phyloP scores from a whole-genome alignment of 2,329 filamentous ascomycete species.

The Penicillium paneum region DNA sequence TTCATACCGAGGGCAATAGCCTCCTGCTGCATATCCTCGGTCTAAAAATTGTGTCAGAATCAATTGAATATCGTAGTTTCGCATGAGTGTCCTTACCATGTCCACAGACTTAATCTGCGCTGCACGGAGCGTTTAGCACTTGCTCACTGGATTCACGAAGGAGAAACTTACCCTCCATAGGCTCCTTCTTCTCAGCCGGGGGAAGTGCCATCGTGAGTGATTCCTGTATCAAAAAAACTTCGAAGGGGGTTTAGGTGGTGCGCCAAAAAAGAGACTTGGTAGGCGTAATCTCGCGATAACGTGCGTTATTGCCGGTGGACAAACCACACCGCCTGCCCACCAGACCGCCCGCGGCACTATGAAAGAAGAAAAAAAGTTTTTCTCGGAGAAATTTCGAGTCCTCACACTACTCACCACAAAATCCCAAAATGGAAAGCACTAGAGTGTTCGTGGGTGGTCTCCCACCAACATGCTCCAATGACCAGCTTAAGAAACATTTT shows the following conservation, averaged over 20 bases:
- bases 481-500: conserved; percentile 87
- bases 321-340: conserved; percentile 3
- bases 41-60: conserved; percentile 54
- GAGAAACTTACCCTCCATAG: conserved; percentile 66
- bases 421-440: conserved; percentile 66
- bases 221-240: neutral
- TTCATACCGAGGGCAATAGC: conserved; percentile 87
- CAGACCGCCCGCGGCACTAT: conserved; percentile 37
- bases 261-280: neutral
- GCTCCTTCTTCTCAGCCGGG: conserved; percentile 57
- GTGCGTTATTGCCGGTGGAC: conserved; percentile 12
- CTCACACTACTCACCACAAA: conserved; percentile 21
- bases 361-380: conserved; percentile 30
- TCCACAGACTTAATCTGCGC: conserved; percentile 97
- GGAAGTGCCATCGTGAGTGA: conserved; percentile 33
- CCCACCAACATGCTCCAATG: conserved; percentile 79
- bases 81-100: conserved; percentile 65
- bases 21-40: conserved; percentile 95
- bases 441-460: conserved; percentile 70
- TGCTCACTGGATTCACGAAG: neutral
- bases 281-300: conserved; percentile 11
- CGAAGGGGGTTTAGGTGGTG: neutral
- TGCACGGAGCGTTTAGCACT: conserved; percentile 42
- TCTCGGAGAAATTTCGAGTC: conserved; percentile 9
- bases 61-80: conserved; percentile 3